Conservation (phyloP, 2,329 filamentous ascomycete species). For the Fusarium heterosporum region DNA sequence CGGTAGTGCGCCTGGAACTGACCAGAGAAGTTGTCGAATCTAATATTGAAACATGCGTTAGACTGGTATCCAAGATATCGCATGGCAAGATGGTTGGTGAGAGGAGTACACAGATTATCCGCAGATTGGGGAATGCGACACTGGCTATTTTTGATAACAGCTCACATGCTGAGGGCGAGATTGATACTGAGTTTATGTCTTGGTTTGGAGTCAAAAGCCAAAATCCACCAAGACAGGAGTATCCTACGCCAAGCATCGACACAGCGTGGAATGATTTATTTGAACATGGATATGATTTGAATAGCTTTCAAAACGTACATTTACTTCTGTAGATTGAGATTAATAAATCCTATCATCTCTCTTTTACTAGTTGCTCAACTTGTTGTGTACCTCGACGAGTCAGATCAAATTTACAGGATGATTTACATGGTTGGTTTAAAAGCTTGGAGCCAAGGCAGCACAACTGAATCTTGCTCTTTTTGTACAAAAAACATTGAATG, state of each 20-base stretch:
- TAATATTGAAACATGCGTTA: constrained; percentile 38
- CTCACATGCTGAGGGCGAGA: constrained; percentile 29
- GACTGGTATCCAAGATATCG: constrained; percentile 38
- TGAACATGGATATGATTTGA: constrained; percentile 41
- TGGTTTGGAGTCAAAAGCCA: constrained; percentile 43
- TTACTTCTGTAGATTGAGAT: constrained; percentile 25
- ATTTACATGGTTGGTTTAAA: no score
- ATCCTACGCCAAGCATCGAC: constrained; percentile 42
- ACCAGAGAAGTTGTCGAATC: constrained; percentile 40
- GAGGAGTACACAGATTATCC: constrained; percentile 35
- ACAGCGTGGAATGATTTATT: constrained; percentile 44
- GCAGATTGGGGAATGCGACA: constrained; percentile 38
- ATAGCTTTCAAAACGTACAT: constrained; percentile 34
- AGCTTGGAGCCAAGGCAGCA: no score
- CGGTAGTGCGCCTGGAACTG: constrained; percentile 28
- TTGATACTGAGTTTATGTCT: constrained; percentile 44
- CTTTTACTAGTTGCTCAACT: no score
- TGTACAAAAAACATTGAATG: no score
- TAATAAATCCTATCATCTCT: neutral
- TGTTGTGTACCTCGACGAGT: no score
- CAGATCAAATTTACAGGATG: no score
- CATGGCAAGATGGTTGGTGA: constrained; percentile 39
- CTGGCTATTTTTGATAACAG: constrained; percentile 36
- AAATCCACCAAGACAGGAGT: constrained; percentile 35
- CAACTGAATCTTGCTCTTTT: no score